Base-by-base conservation (phyloP, 352 stramenopile genomes). In the Globisporangium orthogonon region DNA sequence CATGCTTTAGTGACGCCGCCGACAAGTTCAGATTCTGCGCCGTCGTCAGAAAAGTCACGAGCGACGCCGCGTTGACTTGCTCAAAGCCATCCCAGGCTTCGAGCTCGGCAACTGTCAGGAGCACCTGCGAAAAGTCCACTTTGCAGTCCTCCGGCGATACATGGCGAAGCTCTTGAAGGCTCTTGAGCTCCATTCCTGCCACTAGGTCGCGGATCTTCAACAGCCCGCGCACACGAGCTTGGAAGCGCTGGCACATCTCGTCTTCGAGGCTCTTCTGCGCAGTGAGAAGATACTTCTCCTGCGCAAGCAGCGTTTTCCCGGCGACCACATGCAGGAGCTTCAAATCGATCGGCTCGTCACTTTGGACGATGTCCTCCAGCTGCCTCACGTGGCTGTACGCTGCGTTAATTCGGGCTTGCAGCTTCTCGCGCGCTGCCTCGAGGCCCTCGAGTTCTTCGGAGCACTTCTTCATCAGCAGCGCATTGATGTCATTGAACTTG, bases 401-500 rank as follows among this genome's bases (percentile, higher is more conserved):
- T 28, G 54, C 50, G 29, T 73, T 54, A 52, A 87, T 84, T 28
- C 74, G 77, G 40, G 48, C 23, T 56, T 83, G 74, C 2, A 86
- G 46, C 47, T 73, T 78, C 23, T 70, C 71, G 33, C 78, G 71
- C 33, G 72, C 71, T 37, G 58, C 61, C 61, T 87, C 67, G 7
- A 89, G 59, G 0, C 62, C 64, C 67, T 85, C 75, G 15, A 89
- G 62, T 47, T 87, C 79, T 60, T 89, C 69, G 10, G 71, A 73
- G 46, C 73, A 86, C 44, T 79, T 85, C 39, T 70, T 71, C n/a
- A 86, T 14, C 52, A 87, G 50, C 2, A 86, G 37, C 7, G 62
- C 66, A 31, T 87, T 86, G 40, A 89, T 85, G 28, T 87, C 71
- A 47, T 79, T 71, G 48, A 87, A 83, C 39, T 85, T 86, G 31